Percentiles rank a stretch among this genome's conserved stretches.
phyloP scores from a whole-genome alignment of 2,329 filamentous ascomycete genomes.

The Teratosphaeria viscida region DNA sequence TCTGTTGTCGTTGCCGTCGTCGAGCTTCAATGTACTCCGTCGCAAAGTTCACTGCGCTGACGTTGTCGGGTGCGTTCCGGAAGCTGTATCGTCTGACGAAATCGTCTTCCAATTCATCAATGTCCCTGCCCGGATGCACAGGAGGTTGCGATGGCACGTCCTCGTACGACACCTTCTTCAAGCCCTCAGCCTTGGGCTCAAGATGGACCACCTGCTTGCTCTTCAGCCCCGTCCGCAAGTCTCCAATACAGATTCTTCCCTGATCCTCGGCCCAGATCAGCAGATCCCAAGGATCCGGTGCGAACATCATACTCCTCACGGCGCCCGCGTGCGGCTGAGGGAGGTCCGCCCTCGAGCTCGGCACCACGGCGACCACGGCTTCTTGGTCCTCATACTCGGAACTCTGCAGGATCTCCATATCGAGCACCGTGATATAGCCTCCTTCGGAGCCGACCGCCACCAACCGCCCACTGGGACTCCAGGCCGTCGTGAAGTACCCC shows the following conservation, averaged over 20 bases:
- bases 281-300: constrained; percentile 79
- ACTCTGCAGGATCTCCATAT: constrained; percentile 38
- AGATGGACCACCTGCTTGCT: constrained; percentile 60
- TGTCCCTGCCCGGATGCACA: constrained; percentile 16
- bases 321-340: constrained; percentile 53
- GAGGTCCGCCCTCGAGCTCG: constrained; percentile 59
- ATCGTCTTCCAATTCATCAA: constrained; percentile 37
- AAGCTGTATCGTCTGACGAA: constrained; percentile 32
- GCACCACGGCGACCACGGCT: constrained; percentile 63
- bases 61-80: constrained; percentile 29
- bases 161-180: constrained; percentile 40
- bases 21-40: constrained; percentile 35
- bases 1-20: constrained; percentile 22
- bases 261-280: constrained; percentile 90
- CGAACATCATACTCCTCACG: constrained; percentile 84
- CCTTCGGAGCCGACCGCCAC: constrained; percentile 72
- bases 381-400: constrained; percentile 38
- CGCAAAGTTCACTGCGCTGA: constrained; percentile 29
- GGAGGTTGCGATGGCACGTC: constrained; percentile 16
- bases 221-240: constrained; percentile 56
- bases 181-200: constrained; percentile 45
- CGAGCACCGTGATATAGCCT: constrained; percentile 66
- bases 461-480: constrained; percentile 60
- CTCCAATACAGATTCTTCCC: constrained; percentile 62
- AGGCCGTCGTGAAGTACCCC: constrained; percentile 68